Conservation (phyloP, 345 rosid species). For the Brassica incana region DNA sequence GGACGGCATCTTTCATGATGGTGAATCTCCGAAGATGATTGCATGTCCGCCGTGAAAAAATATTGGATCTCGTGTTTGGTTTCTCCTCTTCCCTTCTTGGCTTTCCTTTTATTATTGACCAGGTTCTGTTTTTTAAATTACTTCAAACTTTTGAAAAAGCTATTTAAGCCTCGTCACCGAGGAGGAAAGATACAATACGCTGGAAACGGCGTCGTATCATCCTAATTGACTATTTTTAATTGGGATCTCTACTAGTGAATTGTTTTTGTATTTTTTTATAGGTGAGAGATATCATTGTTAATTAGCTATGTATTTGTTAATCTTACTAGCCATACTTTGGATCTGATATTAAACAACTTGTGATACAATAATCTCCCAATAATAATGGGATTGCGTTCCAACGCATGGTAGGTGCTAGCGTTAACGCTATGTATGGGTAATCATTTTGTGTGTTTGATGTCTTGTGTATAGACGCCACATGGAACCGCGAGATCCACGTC, state of each 20-base stretch:
- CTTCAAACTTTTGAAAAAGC: slow-evolving; percentile 21
- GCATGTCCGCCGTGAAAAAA: slow-evolving; percentile 25
- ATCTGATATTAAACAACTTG: background rate
- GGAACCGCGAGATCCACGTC: background rate
- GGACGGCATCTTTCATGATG: background rate
- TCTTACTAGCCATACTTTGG: background rate
- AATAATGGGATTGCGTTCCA: background rate
- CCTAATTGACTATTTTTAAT: background rate
- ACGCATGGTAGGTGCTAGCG: background rate
- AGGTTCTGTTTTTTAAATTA: background rate
- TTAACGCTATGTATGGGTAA: background rate
- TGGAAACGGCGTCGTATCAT: background rate
- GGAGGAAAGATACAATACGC: background rate
- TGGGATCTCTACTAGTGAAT: background rate
- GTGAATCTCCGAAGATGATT: slow-evolving; percentile 12
- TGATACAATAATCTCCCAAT: background rate
- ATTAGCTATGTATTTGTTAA: background rate
- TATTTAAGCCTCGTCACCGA: background rate
- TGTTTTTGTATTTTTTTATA: background rate
- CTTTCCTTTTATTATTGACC: background rate
- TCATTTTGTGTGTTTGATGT: slow-evolving; percentile 14
- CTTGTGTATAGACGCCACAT: slow-evolving; percentile 24
- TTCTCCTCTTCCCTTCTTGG: background rate
- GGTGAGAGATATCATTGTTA: background rate
- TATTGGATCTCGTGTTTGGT: slow-evolving; percentile 7